Percentiles rank a stretch among this genome's conserved stretches.
These are phyloP conservation scores for Pseudogymnoascus sp. DNA, from an alignment of 2,329 filamentous ascomycete genomes.

Conservation along the genomic window DNA sequence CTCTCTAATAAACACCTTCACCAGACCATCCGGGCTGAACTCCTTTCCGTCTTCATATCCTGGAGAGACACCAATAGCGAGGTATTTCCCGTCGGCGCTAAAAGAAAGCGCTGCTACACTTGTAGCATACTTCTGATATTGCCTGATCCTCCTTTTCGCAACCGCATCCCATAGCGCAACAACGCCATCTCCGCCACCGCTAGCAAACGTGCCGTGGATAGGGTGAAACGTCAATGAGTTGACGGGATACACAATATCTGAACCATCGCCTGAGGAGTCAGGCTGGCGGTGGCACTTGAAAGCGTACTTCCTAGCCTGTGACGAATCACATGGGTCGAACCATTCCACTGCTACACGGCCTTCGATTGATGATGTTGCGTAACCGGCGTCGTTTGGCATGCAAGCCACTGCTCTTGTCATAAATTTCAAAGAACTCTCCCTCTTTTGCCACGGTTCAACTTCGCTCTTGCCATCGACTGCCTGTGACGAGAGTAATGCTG, in stretches of 20 bases:
- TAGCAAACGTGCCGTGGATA: slow-evolving; percentile 56
- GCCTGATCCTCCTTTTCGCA: slow-evolving; percentile 60
- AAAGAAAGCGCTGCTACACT: slow-evolving; percentile 58
- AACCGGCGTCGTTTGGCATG: slow-evolving; percentile 94
- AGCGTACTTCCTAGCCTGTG: slow-evolving; percentile 88
- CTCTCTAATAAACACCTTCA: slow-evolving; percentile 75
- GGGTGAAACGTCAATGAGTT: slow-evolving; percentile 66
- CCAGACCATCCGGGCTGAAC: slow-evolving; percentile 58
- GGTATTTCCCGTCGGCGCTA: slow-evolving; percentile 53
- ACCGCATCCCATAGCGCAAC: slow-evolving; percentile 66
- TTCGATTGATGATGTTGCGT: slow-evolving; percentile 87
- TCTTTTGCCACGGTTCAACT: slow-evolving; percentile 79
- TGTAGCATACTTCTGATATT: slow-evolving; percentile 57
- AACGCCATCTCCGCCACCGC: slow-evolving; percentile 63
- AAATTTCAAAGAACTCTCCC: slow-evolving; percentile 92
- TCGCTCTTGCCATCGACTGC: slow-evolving; percentile 36
- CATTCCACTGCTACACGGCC: slow-evolving; percentile 94
- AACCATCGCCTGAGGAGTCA: slow-evolving; percentile 46
- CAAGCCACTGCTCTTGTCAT: slow-evolving; percentile 88
- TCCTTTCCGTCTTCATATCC: slow-evolving; percentile 67
- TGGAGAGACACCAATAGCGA: slow-evolving; percentile 60
- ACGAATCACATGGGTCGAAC: slow-evolving; percentile 85
- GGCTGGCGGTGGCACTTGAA: slow-evolving; percentile 96
- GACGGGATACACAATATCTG: slow-evolving; percentile 65
- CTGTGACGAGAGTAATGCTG: slow-evolving; percentile 49